These are phyloP conservation scores for Clarireedia homoeocarpa DNA, from an alignment of 2,329 filamentous ascomycete species.

Conservation along the genomic window DNA sequence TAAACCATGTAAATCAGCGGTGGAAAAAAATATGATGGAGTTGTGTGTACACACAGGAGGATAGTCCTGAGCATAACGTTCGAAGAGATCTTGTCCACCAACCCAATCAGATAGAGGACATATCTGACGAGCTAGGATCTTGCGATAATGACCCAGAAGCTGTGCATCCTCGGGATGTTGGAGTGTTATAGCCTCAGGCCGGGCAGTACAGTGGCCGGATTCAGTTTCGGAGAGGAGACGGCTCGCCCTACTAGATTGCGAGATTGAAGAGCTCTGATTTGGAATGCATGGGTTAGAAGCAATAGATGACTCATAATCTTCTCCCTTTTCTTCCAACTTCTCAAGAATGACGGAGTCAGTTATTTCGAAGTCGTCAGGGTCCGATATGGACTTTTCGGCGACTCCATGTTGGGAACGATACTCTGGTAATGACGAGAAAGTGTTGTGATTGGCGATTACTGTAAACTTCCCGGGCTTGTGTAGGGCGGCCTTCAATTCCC, in stretches of 20 bases:
- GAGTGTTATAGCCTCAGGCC: not conserved
- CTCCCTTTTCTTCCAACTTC: not conserved
- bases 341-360: not conserved
- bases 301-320: not conserved
- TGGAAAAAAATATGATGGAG: not conserved
- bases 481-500: constrained; percentile 46
- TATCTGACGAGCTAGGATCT: constrained; percentile 22
- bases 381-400: not conserved
- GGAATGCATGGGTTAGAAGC: not conserved
- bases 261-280: not conserved
- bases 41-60: not conserved
- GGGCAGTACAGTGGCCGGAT: not conserved
- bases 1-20: not conserved
- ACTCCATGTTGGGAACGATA: constrained; percentile 26
- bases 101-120: constrained; percentile 4
- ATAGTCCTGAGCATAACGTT: not conserved
- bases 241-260: not conserved
- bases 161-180: not conserved
- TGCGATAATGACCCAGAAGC: constrained; percentile 23
- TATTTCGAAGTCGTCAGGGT: too few species aligned
- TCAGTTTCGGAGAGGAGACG: not conserved
- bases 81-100: not conserved
- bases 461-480: constrained; percentile 46
- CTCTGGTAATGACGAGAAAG: constrained; percentile 44
- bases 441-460: constrained; percentile 46